Evolutionary conservation across 805 yeast genomes (phyloP).

Genomic region (Suhomyces pyralidae): DNA sequence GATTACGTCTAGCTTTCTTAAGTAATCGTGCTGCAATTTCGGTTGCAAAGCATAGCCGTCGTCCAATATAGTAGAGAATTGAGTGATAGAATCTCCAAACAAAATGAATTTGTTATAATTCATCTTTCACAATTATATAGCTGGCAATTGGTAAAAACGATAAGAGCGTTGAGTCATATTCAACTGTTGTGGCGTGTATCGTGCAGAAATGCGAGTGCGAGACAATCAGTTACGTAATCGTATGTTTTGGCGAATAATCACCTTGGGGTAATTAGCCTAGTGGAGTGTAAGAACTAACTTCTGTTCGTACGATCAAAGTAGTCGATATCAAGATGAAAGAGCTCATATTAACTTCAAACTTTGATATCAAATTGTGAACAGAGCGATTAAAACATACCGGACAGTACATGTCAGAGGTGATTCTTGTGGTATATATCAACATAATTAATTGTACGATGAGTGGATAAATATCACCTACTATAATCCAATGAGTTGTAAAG

Average conservation of each 20-base stretch:
- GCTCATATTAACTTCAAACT: too few species aligned
- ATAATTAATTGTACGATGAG: not conserved
- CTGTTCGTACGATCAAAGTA: too few species aligned
- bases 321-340: too few species aligned
- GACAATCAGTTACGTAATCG: not conserved
- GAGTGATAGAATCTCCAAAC: constrained; percentile 73
- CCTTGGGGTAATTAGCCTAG: too few species aligned
- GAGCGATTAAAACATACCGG: too few species aligned
- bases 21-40: constrained; percentile 48
- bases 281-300: too few species aligned
- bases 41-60: constrained; percentile 48
- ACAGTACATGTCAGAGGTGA: not conserved
- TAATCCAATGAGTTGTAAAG: not conserved
- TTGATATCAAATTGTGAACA: too few species aligned
- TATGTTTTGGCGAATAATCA: too few species aligned
- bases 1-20: constrained; percentile 62
- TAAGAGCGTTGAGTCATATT: not conserved
- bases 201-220: not conserved
- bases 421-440: not conserved
- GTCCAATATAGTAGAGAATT: constrained; percentile 43
- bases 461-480: not conserved
- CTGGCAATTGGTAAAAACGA: not conserved
- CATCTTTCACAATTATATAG: not conserved
- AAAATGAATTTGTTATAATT: constrained; percentile 46
- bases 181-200: not conserved